Percentiles rank a stretch among this genome's conserved stretches.
Evolutionary conservation across 2,329 filamentous ascomycete genomes (phyloP).

Genomic region (Colletotrichum sp.): DNA sequence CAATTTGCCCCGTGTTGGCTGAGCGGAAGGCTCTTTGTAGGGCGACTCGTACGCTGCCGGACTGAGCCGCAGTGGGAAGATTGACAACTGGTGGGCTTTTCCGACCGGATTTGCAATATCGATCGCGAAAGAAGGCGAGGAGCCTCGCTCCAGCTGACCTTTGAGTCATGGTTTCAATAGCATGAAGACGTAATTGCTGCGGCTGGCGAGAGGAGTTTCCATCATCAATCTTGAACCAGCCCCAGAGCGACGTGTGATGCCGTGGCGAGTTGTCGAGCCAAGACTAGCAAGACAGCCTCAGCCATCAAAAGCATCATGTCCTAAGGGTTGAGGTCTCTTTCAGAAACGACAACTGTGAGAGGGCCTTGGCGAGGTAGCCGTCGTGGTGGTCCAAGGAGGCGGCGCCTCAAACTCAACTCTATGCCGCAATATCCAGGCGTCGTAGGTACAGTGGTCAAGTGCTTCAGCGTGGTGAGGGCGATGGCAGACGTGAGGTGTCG

Average conservation of each 20-base stretch:
- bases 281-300: not conserved
- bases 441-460: slow-evolving; percentile 6
- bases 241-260: not conserved
- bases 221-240: not conserved
- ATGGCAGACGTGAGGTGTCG: not conserved
- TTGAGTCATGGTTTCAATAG: not conserved
- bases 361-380: not conserved
- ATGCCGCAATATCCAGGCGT: not conserved
- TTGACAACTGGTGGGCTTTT: not conserved
- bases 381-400: not conserved
- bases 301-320: not conserved
- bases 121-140: not conserved
- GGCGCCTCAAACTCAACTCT: not conserved
- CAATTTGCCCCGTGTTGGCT: slow-evolving; percentile 18
- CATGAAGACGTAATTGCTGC: slow-evolving; percentile 3
- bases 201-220: not conserved
- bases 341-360: not conserved
- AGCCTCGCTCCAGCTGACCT: not conserved
- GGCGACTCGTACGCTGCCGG: slow-evolving; percentile 3
- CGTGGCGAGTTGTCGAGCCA: not conserved
- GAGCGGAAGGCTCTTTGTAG: slow-evolving; percentile 1
- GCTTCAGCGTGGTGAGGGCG: not conserved
- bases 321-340: not conserved
- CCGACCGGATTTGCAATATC: not conserved
- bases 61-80: slow-evolving; percentile 2